Evolutionary conservation across 2,329 filamentous ascomycete species (phyloP).

Genomic region (Microcyclospora pomicola): DNA sequence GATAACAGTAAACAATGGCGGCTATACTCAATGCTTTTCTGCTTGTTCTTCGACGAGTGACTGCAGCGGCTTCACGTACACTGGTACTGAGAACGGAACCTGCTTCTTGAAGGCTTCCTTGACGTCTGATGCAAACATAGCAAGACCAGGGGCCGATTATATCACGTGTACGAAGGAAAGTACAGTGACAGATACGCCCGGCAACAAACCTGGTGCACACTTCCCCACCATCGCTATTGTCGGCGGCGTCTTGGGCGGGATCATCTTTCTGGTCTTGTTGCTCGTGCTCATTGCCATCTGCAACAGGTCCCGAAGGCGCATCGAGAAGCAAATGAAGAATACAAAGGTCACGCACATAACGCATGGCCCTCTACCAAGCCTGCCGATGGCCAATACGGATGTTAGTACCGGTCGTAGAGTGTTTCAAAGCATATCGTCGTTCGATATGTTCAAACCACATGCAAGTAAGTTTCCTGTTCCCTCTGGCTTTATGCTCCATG

Average conservation of each 20-base stretch:
- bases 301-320: constrained; percentile 8
- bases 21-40: constrained; percentile 18
- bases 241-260: constrained; percentile 11
- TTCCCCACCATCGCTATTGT: constrained; percentile 7
- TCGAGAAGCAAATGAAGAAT: constrained; percentile 10
- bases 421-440: constrained; percentile 16
- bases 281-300: constrained; percentile 9
- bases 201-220: neutral
- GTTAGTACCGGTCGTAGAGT: constrained; percentile 12
- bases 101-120: constrained; percentile 17
- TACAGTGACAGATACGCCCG: constrained; percentile 6
- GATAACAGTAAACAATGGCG: constrained; percentile 12
- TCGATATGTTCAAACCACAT: constrained; percentile 1
- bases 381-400: constrained; percentile 1
- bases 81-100: constrained; percentile 13
- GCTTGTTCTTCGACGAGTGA: constrained; percentile 11
- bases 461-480: too few relatives aligned
- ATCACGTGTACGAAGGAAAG: constrained; percentile 13
- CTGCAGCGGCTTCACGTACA: constrained; percentile 18
- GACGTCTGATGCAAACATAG: constrained; percentile 7
- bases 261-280: constrained; percentile 7
- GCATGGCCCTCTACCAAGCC: constrained; percentile 2
- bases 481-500: too few relatives aligned
- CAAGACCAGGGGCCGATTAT: constrained; percentile 11
- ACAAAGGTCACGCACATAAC: constrained; percentile 7